Base-by-base conservation (phyloP, 768 basidiomycete species). In the Collybiopsis confluens region DNA sequence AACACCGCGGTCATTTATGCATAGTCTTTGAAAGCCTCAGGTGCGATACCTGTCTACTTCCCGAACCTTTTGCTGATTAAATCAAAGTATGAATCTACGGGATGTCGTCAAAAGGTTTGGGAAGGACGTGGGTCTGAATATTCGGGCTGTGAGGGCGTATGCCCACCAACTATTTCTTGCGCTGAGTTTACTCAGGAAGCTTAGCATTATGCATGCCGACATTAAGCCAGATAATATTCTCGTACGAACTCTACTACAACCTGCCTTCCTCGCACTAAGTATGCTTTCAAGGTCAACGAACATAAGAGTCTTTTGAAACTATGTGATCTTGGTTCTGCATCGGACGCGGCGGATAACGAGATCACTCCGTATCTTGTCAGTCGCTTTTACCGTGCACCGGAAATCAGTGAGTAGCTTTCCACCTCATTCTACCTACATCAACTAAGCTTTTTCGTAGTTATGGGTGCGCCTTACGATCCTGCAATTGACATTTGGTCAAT, bases 221-320 rank as follows among this genome's bases (percentile, higher is more conserved):
- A 91, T 99, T 67, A 98, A 98, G 69, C 97, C 97, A 18, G 97
- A 98, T 67, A 98, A 98, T 66, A 96, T 99, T 40, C 68, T 98
- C 63, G 95, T 94, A 58, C 28, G 86, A n/a, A n/a, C n/a, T n/a
- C 78, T 33, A 44, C 23, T 36, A 24, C 7, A 27, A 23, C 16
- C 18, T 10, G 30, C 16, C 37, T 54, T 48, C 38, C 43, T 36
- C 20, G 35, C 10, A 37, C 15, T 15, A 0, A 5, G 8, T 5
- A 23, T 13, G 10, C 45, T 42, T 15, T 42, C 27, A 51, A 98
- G 94, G 94, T 98, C 27, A 97, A 94, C 59, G 95, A 98, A 61
- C 85, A 85, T 61, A 98, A 98, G 75, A 94, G 90, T 2, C 69
- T 92, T 20, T 71, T 98, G 54, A 99, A 99, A 71, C 71, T 99